Percentiles rank a stretch among this genome's conserved stretches.
Conservation (phyloP, 2,329 filamentous ascomycete genomes). For the Calonectria honghensis region DNA sequence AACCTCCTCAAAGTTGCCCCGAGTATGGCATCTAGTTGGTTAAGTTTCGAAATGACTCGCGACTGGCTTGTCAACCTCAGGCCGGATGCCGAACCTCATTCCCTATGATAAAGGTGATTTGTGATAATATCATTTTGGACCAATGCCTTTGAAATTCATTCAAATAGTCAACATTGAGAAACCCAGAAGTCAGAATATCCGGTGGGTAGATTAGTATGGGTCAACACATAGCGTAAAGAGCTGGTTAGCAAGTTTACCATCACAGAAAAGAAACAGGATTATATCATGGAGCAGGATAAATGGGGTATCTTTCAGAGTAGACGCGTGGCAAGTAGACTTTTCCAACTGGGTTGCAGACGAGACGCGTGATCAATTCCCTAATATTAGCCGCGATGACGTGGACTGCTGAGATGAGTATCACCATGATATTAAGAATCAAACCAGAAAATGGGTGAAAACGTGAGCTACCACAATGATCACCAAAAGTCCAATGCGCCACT, state of each 20-base stretch:
- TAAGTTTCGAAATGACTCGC: conserved; percentile 95
- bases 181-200: neutral
- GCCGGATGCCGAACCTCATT: conserved; percentile 60
- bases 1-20: conserved; percentile 98
- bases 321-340: conserved; percentile 9
- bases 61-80: conserved; percentile 85
- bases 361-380: neutral
- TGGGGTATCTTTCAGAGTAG: conserved; percentile 32
- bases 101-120: conserved; percentile 51
- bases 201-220: conserved; percentile 14
- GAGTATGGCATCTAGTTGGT: conserved; percentile 98
- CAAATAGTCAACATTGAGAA: neutral
- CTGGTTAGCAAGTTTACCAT: neutral
- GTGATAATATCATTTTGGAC: conserved; percentile 45
- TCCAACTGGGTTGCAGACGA: neutral
- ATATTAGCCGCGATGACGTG: neutral
- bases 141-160: neutral
- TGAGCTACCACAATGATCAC: neutral
- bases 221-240: conserved; percentile 12
- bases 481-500: too few species aligned
- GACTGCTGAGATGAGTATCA: neutral
- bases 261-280: conserved; percentile 20
- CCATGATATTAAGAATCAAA: neutral
- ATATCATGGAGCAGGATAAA: conserved; percentile 36
- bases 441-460: neutral